phyloP scores from a whole-genome alignment of 148 eudicot genomes.

The Tetragonia tetragonoides region DNA sequence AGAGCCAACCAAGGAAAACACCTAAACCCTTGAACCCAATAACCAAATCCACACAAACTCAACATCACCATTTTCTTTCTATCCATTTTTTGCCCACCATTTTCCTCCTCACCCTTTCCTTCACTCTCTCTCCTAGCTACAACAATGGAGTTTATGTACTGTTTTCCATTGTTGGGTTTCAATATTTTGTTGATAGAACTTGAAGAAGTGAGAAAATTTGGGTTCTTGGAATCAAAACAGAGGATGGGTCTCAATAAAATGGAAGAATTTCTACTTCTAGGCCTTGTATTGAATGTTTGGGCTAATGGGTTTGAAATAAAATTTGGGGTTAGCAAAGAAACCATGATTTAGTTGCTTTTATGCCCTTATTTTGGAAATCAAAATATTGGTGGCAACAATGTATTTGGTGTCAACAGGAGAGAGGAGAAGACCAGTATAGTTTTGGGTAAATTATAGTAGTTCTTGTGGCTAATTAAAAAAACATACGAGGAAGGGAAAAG shows the following conservation, averaged over 20 bases:
- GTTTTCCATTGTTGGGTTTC: slow-evolving; percentile 14
- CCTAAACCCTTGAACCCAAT: slow-evolving; percentile 91
- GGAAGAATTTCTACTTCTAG: not conserved
- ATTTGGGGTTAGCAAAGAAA: slow-evolving; percentile 16
- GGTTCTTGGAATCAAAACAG: slow-evolving; percentile 23
- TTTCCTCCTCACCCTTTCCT: slow-evolving; percentile 14
- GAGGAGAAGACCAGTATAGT: too few species aligned
- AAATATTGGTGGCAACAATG: not conserved
- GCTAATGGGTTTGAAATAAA: slow-evolving; percentile 16
- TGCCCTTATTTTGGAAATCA: not conserved
- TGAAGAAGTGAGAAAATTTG: slow-evolving; percentile 9
- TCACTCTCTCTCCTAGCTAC: not conserved
- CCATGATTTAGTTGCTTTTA: slow-evolving; percentile 11
- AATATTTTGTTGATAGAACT: slow-evolving; percentile 6
- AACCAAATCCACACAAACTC: slow-evolving; percentile 81
- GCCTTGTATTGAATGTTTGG: not conserved
- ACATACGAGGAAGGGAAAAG: not conserved
- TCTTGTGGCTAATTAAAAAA: not conserved
- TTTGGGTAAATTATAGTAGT: too few species aligned
- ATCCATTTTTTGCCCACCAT: slow-evolving; percentile 31
- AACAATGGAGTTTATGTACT: slow-evolving; percentile 4
- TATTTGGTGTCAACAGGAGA: too few species aligned
- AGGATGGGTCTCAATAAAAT: slow-evolving; percentile 11
- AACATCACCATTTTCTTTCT: slow-evolving; percentile 54
- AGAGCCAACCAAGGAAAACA: slow-evolving; percentile 92